Percentiles rank a stretch among this genome's conserved stretches.
Conservation (phyloP, 2,329 filamentous ascomycete species). For the Nakataea oryzae region DNA sequence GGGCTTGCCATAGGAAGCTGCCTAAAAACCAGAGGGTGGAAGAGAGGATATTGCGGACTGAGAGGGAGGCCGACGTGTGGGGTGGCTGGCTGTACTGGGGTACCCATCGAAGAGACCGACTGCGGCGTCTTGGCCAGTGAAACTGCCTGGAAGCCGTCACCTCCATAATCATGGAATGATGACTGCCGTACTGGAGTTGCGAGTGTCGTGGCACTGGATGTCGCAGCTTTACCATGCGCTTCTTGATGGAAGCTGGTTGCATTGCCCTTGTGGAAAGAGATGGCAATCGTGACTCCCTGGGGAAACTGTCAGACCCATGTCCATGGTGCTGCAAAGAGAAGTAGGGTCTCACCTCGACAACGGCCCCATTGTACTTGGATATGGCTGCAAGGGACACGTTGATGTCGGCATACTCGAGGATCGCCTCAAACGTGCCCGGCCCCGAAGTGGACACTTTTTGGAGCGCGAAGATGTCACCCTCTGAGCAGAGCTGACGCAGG, state of each 20-base stretch:
- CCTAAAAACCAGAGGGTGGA: constrained; percentile 1
- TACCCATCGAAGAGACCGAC: constrained; percentile 11
- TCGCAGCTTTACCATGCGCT: constrained; percentile 7
- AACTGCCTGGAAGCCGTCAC: constrained; percentile 1
- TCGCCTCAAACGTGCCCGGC: constrained; percentile 32
- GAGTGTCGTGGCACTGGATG: constrained; percentile 11
- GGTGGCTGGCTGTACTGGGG: constrained; percentile 13
- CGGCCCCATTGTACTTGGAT: constrained; percentile 25
- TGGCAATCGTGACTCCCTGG: constrained; percentile 5
- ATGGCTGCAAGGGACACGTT: constrained; percentile 30
- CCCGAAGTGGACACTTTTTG: constrained; percentile 28
- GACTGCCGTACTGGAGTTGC: constrained; percentile 6
- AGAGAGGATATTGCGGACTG: background rate
- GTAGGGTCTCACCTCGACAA: constrained; percentile 21
- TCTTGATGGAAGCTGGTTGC: constrained; percentile 9
- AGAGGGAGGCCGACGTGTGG: constrained; percentile 14
- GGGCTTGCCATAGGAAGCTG: background rate
- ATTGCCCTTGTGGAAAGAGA: constrained; percentile 7
- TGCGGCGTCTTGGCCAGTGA: constrained; percentile 7
- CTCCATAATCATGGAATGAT: background rate
- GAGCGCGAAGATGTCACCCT: constrained; percentile 44
- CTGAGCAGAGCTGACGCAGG: constrained; percentile 27
- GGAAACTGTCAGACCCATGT: background rate
- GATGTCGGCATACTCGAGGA: constrained; percentile 43
- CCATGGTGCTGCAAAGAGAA: no score